phyloP scores from a whole-genome alignment of 306 rosid genomes.

The Canavalia gladiata region DNA sequence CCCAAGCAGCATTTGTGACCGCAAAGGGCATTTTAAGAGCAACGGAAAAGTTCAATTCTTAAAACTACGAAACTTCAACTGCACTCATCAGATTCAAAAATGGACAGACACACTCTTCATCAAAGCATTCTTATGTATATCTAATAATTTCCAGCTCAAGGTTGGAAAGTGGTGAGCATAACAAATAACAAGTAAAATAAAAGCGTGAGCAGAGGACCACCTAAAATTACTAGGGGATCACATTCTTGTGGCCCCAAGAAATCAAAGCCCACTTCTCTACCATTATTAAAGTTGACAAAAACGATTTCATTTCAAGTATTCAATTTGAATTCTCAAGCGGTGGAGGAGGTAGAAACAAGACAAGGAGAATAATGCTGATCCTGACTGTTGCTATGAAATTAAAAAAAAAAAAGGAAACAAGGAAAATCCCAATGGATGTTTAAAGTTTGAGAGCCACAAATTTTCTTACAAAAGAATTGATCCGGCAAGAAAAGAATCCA shows the following conservation, averaged over 20 bases:
- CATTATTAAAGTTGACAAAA: slow-evolving; percentile 23
- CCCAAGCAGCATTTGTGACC: neutral
- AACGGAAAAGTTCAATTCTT: slow-evolving; percentile 15
- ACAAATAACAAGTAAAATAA: slow-evolving; percentile 32
- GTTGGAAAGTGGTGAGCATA: slow-evolving; percentile 30
- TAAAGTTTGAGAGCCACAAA: slow-evolving; percentile 52
- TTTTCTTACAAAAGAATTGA: slow-evolving; percentile 75
- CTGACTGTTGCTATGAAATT: neutral
- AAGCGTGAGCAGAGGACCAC: slow-evolving; percentile 50
- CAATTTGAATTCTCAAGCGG: slow-evolving; percentile 30
- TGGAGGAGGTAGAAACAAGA: slow-evolving; percentile 31
- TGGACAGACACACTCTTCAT: slow-evolving; percentile 30
- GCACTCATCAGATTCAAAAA: neutral
- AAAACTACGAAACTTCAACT: slow-evolving; percentile 17
- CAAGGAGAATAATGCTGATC: slow-evolving; percentile 45
- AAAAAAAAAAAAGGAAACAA: neutral
- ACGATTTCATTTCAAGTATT: neutral
- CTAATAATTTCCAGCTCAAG: slow-evolving; percentile 41
- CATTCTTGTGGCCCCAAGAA: slow-evolving; percentile 26
- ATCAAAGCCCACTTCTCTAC: slow-evolving; percentile 41
- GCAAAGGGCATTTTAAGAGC: slow-evolving; percentile 1
- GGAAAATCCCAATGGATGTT: slow-evolving; percentile 31
- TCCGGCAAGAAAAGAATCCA: slow-evolving; percentile 59
- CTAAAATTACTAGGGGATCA: slow-evolving; percentile 22
- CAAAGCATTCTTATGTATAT: neutral